Percentiles rank a stretch among this genome's conserved stretches.
phyloP scores from a whole-genome alignment of 1,139 yeast species.

The Pichia sp. region DNA sequence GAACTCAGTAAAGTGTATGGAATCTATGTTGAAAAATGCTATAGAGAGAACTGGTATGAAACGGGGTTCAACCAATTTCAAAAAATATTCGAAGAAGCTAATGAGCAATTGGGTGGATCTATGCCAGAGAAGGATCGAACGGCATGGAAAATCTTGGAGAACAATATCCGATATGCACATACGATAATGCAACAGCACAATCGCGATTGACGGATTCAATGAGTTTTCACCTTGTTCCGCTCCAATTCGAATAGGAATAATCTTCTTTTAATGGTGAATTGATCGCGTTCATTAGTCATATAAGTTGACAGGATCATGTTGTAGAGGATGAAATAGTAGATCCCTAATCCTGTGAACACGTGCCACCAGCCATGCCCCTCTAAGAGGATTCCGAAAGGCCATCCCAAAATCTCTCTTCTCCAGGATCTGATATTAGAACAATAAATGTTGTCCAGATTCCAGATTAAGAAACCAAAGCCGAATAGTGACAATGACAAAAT shows the following conservation, averaged over 20 bases:
- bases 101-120: background rate
- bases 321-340: conserved; percentile 28
- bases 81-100: background rate
- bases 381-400: conserved; percentile 80
- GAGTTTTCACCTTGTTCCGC: conserved; percentile 7
- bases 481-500: conserved; percentile 35
- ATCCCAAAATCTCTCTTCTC: conserved; percentile 63
- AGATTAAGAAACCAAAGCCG: conserved; percentile 64
- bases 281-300: conserved; percentile 24
- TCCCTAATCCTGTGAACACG: conserved; percentile 71
- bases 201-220: background rate
- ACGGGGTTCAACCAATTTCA: conserved; percentile 4
- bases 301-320: conserved; percentile 27
- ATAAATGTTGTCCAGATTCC: conserved; percentile 82
- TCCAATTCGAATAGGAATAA: conserved; percentile 25
- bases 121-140: conserved; percentile 2
- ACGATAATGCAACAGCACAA: background rate
- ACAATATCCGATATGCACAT: conserved; percentile 10
- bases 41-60: conserved; percentile 9
- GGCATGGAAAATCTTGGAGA: conserved; percentile 6
- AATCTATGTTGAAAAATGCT: conserved; percentile 4
- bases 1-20: conserved; percentile 13
- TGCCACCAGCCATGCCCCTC: conserved; percentile 99
- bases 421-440: conserved; percentile 57
- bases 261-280: conserved; percentile 25